phyloP scores from a whole-genome alignment of 768 basidiomycete genomes.

The Neoboletus subvelutipes region DNA sequence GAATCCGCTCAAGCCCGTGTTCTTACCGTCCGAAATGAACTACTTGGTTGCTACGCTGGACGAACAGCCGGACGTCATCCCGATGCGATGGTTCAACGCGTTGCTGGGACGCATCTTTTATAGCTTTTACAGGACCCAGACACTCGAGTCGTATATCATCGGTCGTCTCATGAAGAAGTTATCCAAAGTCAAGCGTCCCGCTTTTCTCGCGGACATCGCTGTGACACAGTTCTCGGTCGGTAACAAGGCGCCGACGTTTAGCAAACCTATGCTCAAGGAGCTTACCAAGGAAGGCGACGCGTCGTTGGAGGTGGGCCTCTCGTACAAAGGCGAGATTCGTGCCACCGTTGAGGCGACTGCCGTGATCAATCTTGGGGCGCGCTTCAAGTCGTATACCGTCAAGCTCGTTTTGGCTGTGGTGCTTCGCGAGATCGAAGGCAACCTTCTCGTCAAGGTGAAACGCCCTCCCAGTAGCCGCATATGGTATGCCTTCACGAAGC shows the following conservation, averaged over 20 bases:
- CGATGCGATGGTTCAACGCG: conserved; percentile 97
- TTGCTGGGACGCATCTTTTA: conserved; percentile 91
- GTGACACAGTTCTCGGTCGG: conserved; percentile 92
- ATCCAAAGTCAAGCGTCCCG: conserved; percentile 85
- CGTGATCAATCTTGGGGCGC: conserved; percentile 77
- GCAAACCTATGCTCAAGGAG: conserved; percentile 98
- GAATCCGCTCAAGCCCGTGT: conserved; percentile 60
- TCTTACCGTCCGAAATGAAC: conserved; percentile 77
- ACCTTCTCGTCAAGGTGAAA: conserved; percentile 86
- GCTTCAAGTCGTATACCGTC: conserved; percentile 87
- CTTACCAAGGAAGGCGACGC: conserved; percentile 93
- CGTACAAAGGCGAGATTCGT: conserved; percentile 84
- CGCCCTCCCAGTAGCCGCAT: conserved; percentile 93
- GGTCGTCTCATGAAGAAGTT: conserved; percentile 90
- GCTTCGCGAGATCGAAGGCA: conserved; percentile 87
- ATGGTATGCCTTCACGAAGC: conserved; percentile 90
- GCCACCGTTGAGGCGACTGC: conserved; percentile 90
- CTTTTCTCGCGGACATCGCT: conserved; percentile 79
- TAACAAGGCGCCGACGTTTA: conserved; percentile 77
- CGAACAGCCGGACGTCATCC: conserved; percentile 92
- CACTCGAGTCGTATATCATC: conserved; percentile 83
- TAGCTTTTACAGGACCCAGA: conserved; percentile 82
- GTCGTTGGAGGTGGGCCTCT: conserved; percentile 79
- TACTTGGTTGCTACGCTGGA: conserved; percentile 82
- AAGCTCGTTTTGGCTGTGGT: conserved; percentile 88